Evolutionary conservation across 1,284 basidiomycete genomes (phyloP).

Genomic region (Trichosporon coremiiforme): DNA sequence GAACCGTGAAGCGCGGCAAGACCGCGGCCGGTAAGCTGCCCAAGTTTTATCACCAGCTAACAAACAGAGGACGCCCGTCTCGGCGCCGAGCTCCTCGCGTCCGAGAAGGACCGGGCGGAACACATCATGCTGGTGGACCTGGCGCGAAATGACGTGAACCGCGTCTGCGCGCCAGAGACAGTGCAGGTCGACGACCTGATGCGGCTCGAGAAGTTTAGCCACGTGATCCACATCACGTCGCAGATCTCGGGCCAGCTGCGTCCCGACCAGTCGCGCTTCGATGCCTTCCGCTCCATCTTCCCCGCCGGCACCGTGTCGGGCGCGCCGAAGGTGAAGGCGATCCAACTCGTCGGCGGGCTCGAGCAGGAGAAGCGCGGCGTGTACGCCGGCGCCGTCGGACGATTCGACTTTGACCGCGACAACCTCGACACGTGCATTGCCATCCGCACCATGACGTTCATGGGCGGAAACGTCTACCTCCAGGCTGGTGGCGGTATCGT

Average conservation of each 20-base stretch:
- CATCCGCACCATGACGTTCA: conserved; percentile 97
- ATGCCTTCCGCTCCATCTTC: conserved; percentile 98
- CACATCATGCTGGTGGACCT: conserved; percentile 99
- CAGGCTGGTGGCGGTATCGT: conserved; percentile 96
- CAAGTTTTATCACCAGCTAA: neutral
- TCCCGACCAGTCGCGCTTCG: conserved; percentile 83
- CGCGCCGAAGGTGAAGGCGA: conserved; percentile 97
- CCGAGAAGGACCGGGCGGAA: conserved; percentile 94
- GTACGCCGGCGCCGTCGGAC: conserved; percentile 95
- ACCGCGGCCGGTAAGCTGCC: conserved; percentile 59
- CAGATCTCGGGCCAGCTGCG: conserved; percentile 89
- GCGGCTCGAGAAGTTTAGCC: conserved; percentile 92
- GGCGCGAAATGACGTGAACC: conserved; percentile 96
- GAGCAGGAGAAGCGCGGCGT: conserved; percentile 91
- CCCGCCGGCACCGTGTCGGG: conserved; percentile 99
- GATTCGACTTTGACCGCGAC: conserved; percentile 92
- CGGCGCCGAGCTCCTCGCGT: conserved; percentile 71
- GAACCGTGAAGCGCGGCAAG: conserved; percentile 86
- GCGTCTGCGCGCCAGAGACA: conserved; percentile 91
- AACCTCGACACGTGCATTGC: conserved; percentile 99
- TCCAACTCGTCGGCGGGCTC: conserved; percentile 84
- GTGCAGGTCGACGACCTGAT: conserved; percentile 96
- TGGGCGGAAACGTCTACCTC: conserved; percentile 86
- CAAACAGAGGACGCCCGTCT: conserved; percentile 77
- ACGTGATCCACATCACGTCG: conserved; percentile 96